phyloP scores from a whole-genome alignment of 2,329 filamentous ascomycete genomes.

The Alternaria arborescens region DNA sequence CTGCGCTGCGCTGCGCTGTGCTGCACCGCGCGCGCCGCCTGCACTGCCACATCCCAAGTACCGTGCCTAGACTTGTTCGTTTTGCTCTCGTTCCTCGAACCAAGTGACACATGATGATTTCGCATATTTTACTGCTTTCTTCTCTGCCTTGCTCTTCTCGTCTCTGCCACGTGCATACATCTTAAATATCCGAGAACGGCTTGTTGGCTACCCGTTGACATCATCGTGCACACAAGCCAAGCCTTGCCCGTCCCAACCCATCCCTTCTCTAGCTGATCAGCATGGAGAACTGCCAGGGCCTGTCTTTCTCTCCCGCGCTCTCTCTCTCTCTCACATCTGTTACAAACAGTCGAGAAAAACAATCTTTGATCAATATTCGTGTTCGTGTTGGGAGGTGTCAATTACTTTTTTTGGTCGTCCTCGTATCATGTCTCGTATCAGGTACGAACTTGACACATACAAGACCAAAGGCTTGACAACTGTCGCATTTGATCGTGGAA shows the following conservation, averaged over 20 bases:
- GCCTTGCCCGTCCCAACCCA: background rate
- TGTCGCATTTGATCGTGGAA: background rate
- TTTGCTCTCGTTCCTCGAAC: background rate
- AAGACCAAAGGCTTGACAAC: background rate
- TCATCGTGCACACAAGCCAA: constrained; percentile 19
- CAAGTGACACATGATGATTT: background rate
- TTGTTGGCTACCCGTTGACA: constrained; percentile 14
- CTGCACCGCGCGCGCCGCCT: background rate
- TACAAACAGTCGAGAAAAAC: background rate
- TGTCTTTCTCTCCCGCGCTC: background rate
- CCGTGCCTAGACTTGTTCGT: background rate
- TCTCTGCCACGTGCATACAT: background rate
- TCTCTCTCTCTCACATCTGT: background rate
- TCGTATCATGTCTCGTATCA: background rate
- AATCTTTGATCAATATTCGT: background rate
- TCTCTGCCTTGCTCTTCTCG: background rate
- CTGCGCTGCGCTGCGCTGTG: background rate
- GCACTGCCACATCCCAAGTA: constrained; percentile 1
- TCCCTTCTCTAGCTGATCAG: background rate
- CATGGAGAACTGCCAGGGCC: background rate
- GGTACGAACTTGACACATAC: background rate
- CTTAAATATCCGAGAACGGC: background rate
- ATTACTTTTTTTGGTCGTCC: background rate
- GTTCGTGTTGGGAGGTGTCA: background rate
- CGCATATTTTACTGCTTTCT: background rate